Evolutionary conservation across 2,329 filamentous ascomycete species (phyloP).

Genomic region (Fusarium humuli): DNA sequence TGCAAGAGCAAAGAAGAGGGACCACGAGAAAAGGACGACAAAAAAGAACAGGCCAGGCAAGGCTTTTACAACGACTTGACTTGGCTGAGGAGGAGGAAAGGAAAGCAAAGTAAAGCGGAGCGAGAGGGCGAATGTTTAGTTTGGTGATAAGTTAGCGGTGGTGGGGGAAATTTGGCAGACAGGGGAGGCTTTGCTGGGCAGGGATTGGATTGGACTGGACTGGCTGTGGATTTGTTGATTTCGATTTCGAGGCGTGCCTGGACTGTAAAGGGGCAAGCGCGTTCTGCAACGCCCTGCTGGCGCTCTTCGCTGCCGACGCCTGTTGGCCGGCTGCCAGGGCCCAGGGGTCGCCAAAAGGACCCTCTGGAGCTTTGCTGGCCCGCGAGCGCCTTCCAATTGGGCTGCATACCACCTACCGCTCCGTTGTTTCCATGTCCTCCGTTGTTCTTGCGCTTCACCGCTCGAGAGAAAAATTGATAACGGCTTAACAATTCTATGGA

Average conservation of each 20-base stretch:
- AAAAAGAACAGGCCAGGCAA: constrained; percentile 46
- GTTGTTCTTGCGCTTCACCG: constrained; percentile 38
- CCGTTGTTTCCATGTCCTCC: constrained; percentile 16
- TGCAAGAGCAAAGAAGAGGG: constrained; percentile 50
- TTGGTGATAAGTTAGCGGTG: constrained; percentile 45
- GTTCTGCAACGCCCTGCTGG: constrained; percentile 44
- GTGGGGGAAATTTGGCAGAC: constrained; percentile 61
- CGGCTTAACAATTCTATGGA: constrained; percentile 10
- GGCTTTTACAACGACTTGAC: constrained; percentile 46
- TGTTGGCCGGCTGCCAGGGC: constrained; percentile 38
- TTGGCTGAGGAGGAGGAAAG: constrained; percentile 31
- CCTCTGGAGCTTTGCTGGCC: constrained; percentile 14
- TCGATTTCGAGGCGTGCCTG: constrained; percentile 49
- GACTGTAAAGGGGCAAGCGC: constrained; percentile 52
- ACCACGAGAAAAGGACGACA: constrained; percentile 41
- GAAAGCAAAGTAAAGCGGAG: constrained; percentile 34
- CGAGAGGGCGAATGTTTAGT: constrained; percentile 43
- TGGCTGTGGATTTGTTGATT: constrained; percentile 53
- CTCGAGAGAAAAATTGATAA: constrained; percentile 28
- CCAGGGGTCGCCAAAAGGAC: constrained; percentile 22
- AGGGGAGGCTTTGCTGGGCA: constrained; percentile 49
- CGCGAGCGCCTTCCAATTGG: constrained; percentile 3
- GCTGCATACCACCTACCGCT: constrained; percentile 24
- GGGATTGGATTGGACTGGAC: constrained; percentile 42
- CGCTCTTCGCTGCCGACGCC: constrained; percentile 36